Conservation (phyloP, 2,329 filamentous ascomycete genomes). For the Pseudocercospora macadamiae region DNA sequence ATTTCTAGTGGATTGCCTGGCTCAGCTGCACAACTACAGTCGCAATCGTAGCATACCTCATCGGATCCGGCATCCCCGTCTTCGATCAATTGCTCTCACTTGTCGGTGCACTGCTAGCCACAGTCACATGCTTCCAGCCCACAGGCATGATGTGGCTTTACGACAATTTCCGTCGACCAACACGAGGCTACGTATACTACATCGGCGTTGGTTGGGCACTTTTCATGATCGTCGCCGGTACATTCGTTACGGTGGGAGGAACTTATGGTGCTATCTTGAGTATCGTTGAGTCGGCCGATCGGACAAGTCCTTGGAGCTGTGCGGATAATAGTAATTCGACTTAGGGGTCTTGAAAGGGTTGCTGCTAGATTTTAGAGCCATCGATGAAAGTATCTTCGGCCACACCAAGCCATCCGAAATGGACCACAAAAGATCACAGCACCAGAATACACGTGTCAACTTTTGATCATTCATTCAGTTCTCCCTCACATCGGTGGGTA, state of each 20-base stretch:
- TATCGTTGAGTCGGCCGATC: slow-evolving; percentile 38
- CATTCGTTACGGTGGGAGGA: slow-evolving; percentile 48
- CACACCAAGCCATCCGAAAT: no score
- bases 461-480: no score
- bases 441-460: no score
- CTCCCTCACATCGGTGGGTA: slow-evolving; percentile 8
- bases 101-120: slow-evolving; percentile 31
- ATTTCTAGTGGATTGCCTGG: slow-evolving; percentile 30
- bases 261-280: slow-evolving; percentile 50
- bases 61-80: slow-evolving; percentile 30
- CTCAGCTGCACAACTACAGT: slow-evolving; percentile 24
- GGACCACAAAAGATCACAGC: no score
- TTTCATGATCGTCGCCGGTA: slow-evolving; percentile 43
- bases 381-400: no score
- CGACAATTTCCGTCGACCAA: slow-evolving; percentile 42
- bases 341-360: no score
- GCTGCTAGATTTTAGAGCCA: no score
- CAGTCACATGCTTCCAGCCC: slow-evolving; percentile 34
- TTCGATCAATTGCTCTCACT: slow-evolving; percentile 32
- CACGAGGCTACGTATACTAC: slow-evolving; percentile 13
- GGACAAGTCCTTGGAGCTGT: slow-evolving; percentile 26
- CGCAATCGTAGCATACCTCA: slow-evolving; percentile 29
- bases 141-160: slow-evolving; percentile 49
- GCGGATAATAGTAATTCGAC: slow-evolving; percentile 37
- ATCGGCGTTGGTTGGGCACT: slow-evolving; percentile 16